Evolutionary conservation across 345 rosid genomes (phyloP), one percentile per base, ranked within the genome.

Genomic region (Anacardium occidentale): DNA sequence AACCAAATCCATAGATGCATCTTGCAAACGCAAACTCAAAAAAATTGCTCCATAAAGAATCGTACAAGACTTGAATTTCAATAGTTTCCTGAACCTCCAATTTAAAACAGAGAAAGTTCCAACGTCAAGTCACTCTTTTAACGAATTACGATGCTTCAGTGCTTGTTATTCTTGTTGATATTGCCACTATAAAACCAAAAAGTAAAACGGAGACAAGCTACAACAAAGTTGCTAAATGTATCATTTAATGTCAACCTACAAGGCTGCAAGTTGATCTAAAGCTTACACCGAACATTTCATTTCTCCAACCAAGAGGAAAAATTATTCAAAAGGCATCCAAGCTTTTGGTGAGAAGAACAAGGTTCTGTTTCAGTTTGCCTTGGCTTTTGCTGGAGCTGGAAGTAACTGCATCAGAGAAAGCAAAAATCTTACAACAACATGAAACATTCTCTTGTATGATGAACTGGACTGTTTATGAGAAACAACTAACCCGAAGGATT

Each of bases 371-470:
- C 83, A 90, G 2, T 74, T 4, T 37, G 79, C 62, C 89, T 91
- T 91, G 7, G 88, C 73, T 80, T 91, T 88, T 55, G 86, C 78
- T 40, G 80, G 88, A 3, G 90, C 75, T 18, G 96, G 96, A 68
- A 91, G 93, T 44, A 88, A 74, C 96, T 91, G 88, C 82, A 82
- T 42, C 42, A 65, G 71, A 74, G 40, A 79, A 58, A 15, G 8
- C 55, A 54, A 17, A 66, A 40, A 21, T 34, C 12, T 25, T 2
- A 20, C 45, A 53, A 67, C 42, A 8, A 37, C 9, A 7, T 37
- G 42, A 37, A 37, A 37, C 42, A 37, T 37, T 9, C 42, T 37
- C 42, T 37, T 37, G 7, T 9, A 69, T 40, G 64, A 69, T 59
- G n/a, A 4, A 65, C 1, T 53, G 13, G 21, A 44, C 8, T 0